Base-by-base conservation (phyloP, 1,284 basidiomycete species). In the Bondarzewia mesenterica region DNA sequence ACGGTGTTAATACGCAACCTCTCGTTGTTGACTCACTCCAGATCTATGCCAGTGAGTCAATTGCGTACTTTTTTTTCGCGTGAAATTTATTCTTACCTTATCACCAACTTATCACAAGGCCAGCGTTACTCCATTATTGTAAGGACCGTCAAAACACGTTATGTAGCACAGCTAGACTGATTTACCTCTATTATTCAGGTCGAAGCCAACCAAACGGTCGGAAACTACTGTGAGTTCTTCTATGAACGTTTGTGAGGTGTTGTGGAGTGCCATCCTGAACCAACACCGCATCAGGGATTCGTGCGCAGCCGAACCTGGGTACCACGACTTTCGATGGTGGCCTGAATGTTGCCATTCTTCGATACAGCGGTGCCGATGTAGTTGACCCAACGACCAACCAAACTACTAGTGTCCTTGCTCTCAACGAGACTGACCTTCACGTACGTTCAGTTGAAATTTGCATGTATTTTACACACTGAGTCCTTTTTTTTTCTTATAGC, bases 1-100 rank as follows among this genome's bases (percentile, higher is more conserved):
- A 80, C 51, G 75, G 74, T 5, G 59, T 71, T 32, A 67, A 67
- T 50, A 63, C 63, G 8, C 35, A 63, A 26, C 71, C 78, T 2
- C 48, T 65, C 5, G 59, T 57, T 2, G 73, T 74, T 2, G 69
- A 73, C 46, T 58, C 58, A 2, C 59, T 75, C 25, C 60, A 65
- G 29, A 72, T 76, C 39, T 65, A 58, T 50, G 60, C 62, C 7
- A 66, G 58, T 57, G 43, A 47, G 52, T 45, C 15, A 5, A 10
- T 16, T 21, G n/a, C 20, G 27, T 46, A 8, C 20, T n/a, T 20
- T 18, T 3, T 15, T 5, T n/a, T 29, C 15, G 7, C 23, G 7
- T 36, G 2, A 1, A 16, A 23, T 18, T 27, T 26, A 25, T n/a
- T 12, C 5, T 7, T 37, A 10, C 7, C 27, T 18, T 21, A 22